Conservation (phyloP, 2,329 filamentous ascomycete genomes). For the Teratosphaeria pseudoeucalypti region DNA sequence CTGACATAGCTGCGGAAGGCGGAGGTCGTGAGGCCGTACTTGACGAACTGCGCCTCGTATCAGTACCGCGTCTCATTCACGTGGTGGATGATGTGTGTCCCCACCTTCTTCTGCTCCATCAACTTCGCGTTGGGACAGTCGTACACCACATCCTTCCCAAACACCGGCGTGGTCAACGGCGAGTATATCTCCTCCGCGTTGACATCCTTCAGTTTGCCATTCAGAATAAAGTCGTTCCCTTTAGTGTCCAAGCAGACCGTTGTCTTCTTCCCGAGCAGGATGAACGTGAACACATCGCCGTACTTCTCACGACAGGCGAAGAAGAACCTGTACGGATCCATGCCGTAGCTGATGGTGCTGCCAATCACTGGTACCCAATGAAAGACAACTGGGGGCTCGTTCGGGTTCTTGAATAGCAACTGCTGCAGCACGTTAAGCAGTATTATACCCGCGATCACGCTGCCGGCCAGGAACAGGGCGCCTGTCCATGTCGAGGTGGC, state of each 20-base stretch:
- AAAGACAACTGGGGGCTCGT: slow-evolving; percentile 53
- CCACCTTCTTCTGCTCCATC: slow-evolving; percentile 92
- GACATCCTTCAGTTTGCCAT: slow-evolving; percentile 81
- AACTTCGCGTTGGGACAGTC: slow-evolving; percentile 85
- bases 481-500: slow-evolving; percentile 30
- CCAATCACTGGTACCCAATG: slow-evolving; percentile 65
- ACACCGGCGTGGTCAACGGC: slow-evolving; percentile 59
- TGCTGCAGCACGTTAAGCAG: slow-evolving; percentile 72
- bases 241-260: slow-evolving; percentile 73
- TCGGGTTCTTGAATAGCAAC: slow-evolving; percentile 55
- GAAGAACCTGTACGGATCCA: slow-evolving; percentile 88
- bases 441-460: slow-evolving; percentile 48
- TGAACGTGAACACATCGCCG: slow-evolving; percentile 81
- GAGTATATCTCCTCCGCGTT: slow-evolving; percentile 86
- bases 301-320: slow-evolving; percentile 63
- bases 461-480: slow-evolving; percentile 32
- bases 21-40: slow-evolving; percentile 65
- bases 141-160: slow-evolving; percentile 79
- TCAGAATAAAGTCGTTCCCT: slow-evolving; percentile 85
- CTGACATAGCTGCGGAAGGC: slow-evolving; percentile 68
- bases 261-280: slow-evolving; percentile 79
- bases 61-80: slow-evolving; percentile 2
- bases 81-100: slow-evolving; percentile 10
- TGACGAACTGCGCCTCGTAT: slow-evolving; percentile 55
- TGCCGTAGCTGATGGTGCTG: slow-evolving; percentile 87